Evolutionary conservation across 129 eudicot genomes (phyloP).

Genomic region (Kitagawia praeruptora): DNA sequence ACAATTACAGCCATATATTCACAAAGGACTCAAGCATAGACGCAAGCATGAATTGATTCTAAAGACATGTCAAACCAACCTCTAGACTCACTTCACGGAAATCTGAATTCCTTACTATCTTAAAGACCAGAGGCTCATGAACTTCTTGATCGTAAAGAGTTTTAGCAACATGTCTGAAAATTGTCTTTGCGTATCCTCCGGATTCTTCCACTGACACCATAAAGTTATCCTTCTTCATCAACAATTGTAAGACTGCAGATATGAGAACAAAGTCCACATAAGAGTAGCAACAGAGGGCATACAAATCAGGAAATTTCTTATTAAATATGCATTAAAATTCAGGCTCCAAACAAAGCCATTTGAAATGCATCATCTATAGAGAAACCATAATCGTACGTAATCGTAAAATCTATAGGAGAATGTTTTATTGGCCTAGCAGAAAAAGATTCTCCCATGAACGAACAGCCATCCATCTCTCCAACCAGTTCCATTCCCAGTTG

Average conservation of each 20-base stretch:
- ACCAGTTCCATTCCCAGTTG: conserved; percentile 98
- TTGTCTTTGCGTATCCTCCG: conserved; percentile 89
- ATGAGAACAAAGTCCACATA: no score
- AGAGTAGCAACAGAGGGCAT: no score
- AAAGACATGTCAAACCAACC: conserved; percentile 32
- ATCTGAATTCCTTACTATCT: conserved; percentile 64
- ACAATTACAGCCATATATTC: background rate
- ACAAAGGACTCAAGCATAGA: background rate
- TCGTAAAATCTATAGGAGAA: no score
- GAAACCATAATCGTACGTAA: background rate
- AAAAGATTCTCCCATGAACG: conserved; percentile 82
- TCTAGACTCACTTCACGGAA: conserved; percentile 76
- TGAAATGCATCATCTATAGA: background rate
- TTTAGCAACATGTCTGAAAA: conserved; percentile 75
- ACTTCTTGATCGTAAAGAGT: conserved; percentile 63
- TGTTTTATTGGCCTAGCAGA: no score
- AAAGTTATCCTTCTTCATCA: conserved; percentile 62
- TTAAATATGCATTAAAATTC: no score
- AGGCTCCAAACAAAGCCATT: no score
- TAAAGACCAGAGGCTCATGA: conserved; percentile 65
- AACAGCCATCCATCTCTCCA: conserved; percentile 99
- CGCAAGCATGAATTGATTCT: background rate
- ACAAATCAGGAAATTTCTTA: no score
- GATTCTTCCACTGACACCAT: conserved; percentile 78
- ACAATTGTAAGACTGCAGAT: conserved; percentile 64